Conservation (phyloP, 208 protist species). For the Strigomonas culicis region DNA sequence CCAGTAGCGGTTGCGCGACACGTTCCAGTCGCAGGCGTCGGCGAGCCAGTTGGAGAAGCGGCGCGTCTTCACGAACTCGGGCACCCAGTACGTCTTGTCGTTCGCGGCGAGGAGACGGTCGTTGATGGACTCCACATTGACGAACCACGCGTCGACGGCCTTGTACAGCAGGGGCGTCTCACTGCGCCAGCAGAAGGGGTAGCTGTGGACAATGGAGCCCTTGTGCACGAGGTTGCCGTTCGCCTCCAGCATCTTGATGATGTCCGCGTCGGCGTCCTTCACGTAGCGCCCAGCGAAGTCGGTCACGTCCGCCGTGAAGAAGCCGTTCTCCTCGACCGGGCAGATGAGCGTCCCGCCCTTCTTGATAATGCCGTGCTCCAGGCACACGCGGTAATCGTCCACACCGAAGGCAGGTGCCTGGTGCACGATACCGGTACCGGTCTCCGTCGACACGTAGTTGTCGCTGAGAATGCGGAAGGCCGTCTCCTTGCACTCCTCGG, state of each 20-base stretch:
- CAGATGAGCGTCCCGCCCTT: slow-evolving; percentile 80
- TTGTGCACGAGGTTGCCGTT: slow-evolving; percentile 89
- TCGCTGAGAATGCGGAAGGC: slow-evolving; percentile 95
- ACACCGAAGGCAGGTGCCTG: slow-evolving; percentile 99
- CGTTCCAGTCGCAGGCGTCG: slow-evolving; percentile 97
- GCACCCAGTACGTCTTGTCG: slow-evolving; percentile 97
- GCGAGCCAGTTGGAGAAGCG: slow-evolving; percentile 99
- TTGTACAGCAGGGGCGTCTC: slow-evolving; percentile 98
- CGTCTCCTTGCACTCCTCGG: slow-evolving; percentile 33
- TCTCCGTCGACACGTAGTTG: slow-evolving; percentile 97
- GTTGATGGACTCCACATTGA: slow-evolving; percentile 96
- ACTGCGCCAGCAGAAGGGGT: slow-evolving; percentile 99
- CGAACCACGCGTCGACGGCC: slow-evolving; percentile 99
- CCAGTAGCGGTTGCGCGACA: slow-evolving; percentile 98
- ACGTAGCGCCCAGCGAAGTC: slow-evolving; percentile 96
- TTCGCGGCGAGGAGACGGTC: slow-evolving; percentile 96
- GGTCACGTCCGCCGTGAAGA: slow-evolving; percentile 95
- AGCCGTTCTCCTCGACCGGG: slow-evolving; percentile 98
- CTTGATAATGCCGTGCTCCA: slow-evolving; percentile 93
- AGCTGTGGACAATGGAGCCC: slow-evolving; percentile 94
- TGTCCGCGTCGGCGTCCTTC: slow-evolving; percentile 96
- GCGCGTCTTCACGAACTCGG: slow-evolving; percentile 95
- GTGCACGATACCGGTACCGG: slow-evolving; percentile 99
- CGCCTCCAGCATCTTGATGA: slow-evolving; percentile 94
- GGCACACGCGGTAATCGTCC: slow-evolving; percentile 99